Conservation (phyloP, 805 yeast species). For the Hanseniaspora osmophila region DNA sequence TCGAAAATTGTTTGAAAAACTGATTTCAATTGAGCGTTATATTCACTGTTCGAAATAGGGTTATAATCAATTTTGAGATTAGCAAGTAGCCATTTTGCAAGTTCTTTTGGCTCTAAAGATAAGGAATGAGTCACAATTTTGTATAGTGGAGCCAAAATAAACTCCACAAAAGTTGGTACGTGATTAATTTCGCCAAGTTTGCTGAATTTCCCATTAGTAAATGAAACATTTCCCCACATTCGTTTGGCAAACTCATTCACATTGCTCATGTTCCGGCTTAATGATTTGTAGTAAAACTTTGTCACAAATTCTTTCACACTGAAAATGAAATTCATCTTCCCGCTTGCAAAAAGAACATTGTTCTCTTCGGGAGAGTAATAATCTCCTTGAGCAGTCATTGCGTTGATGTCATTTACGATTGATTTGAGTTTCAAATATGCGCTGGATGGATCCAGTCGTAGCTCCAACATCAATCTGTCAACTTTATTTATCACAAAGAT, state of each 20-base stretch:
- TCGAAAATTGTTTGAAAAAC: conserved; percentile 45
- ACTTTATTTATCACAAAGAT: conserved; percentile 61
- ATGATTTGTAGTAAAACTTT: conserved; percentile 28
- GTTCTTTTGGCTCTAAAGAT: conserved; percentile 31
- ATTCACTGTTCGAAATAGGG: conserved; percentile 17
- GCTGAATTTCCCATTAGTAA: conserved; percentile 31
- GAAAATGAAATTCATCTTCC: conserved; percentile 49
- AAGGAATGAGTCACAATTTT: conserved; percentile 53
- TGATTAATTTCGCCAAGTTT: conserved; percentile 15
- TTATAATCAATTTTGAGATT: conserved; percentile 29
- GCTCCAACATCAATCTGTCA: conserved; percentile 73
- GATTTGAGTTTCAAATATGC: conserved; percentile 54
- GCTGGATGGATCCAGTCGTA: conserved; percentile 60
- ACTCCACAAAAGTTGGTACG: conserved; percentile 40
- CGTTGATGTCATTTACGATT: conserved; percentile 51
- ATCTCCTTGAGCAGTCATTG: conserved; percentile 27
- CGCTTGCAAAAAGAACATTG: conserved; percentile 66
- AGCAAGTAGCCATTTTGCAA: conserved; percentile 32
- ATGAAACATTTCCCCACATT: conserved; percentile 71
- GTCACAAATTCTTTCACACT: conserved; percentile 50
- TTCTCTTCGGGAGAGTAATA: conserved; percentile 42
- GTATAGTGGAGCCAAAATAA: conserved; percentile 68
- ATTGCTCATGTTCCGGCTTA: conserved; percentile 21
- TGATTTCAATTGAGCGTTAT: conserved; percentile 35
- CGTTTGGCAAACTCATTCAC: conserved; percentile 31